These are phyloP conservation scores for Berberis thunbergii DNA, from an alignment of 164 flowering plant species.

Conservation along the genomic window DNA sequence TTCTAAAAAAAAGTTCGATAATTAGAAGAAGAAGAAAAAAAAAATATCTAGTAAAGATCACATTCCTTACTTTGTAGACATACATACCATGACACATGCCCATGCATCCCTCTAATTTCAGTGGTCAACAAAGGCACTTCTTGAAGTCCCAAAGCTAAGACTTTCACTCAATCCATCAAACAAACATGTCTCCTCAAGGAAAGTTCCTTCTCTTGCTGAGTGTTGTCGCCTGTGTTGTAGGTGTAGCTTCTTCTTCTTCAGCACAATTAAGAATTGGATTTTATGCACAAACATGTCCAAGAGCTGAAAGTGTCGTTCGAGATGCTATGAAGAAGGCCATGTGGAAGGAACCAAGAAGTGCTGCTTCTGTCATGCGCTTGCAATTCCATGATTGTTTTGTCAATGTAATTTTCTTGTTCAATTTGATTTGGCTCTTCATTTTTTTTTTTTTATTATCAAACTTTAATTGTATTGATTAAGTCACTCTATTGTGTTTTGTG, in stretches of 20 bases:
- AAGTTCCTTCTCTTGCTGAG: not conserved
- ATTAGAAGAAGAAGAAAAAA: too few relatives aligned
- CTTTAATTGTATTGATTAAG: not conserved
- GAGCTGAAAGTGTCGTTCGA: slow-evolving; percentile 52
- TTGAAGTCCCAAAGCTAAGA: too few relatives aligned
- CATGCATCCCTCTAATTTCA: too few relatives aligned
- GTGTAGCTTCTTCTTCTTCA: not conserved
- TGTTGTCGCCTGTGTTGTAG: slow-evolving; percentile 5
- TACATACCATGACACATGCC: too few relatives aligned
- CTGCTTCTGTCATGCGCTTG: slow-evolving; percentile 88
- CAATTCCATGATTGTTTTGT: slow-evolving; percentile 98
- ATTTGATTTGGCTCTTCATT: too few relatives aligned
- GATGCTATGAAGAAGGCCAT: slow-evolving; percentile 43
- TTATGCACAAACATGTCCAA: slow-evolving; percentile 63
- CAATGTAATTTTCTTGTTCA: slow-evolving; percentile 34
- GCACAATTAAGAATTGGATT: slow-evolving; percentile 28
- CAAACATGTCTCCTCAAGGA: not conserved
- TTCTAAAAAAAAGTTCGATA: too few relatives aligned
- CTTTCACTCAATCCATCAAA: too few relatives aligned
- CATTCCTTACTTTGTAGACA: too few relatives aligned
- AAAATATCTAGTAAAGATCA: too few relatives aligned
- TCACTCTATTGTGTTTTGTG: not conserved
- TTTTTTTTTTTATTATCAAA: not conserved
- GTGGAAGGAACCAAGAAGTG: slow-evolving; percentile 54
- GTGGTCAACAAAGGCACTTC: too few relatives aligned